Evolutionary conservation across 805 yeast genomes (phyloP).

Genomic region (Lachancea meyersii): DNA sequence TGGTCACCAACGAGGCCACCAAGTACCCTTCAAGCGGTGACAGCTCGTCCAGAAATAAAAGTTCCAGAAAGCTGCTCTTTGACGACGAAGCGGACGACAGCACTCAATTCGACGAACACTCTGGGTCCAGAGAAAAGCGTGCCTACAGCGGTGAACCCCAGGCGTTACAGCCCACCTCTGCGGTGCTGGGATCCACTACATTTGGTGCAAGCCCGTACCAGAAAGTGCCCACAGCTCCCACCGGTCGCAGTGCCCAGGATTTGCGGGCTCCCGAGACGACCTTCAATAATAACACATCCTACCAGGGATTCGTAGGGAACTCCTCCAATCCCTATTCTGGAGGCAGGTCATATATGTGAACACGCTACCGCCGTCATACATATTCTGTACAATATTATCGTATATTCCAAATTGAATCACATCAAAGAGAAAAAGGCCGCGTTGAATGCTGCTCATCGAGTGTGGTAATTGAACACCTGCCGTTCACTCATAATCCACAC

Average conservation of each 20-base stretch:
- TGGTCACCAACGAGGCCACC: constrained; percentile 33
- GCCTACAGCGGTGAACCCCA: constrained; percentile 12
- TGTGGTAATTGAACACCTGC: too few relatives aligned
- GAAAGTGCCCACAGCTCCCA: constrained; percentile 15
- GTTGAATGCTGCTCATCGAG: too few relatives aligned
- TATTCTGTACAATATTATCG: constrained; percentile 2
- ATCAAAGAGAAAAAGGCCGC: too few relatives aligned
- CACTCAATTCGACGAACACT: constrained; percentile 2
- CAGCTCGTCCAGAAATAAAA: constrained; percentile 7
- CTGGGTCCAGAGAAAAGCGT: constrained; percentile 7
- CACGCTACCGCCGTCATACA: neutral
- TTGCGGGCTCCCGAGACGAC: constrained; percentile 30
- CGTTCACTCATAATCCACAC: too few relatives aligned
- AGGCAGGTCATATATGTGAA: constrained; percentile 5
- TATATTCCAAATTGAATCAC: neutral
- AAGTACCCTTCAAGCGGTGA: constrained; percentile 16
- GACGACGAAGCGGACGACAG: constrained; percentile 13
- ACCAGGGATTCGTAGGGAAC: constrained; percentile 12
- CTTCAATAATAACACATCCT: constrained; percentile 16
- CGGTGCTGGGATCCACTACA: constrained; percentile 21
- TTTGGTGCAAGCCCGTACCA: constrained; percentile 12
- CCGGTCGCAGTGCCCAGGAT: constrained; percentile 14
- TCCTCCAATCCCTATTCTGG: constrained; percentile 10
- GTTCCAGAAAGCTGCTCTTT: constrained; percentile 8
- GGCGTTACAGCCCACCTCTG: constrained; percentile 28